Conservation (phyloP, 768 basidiomycete genomes). For the Infundibulicybe gibba region DNA sequence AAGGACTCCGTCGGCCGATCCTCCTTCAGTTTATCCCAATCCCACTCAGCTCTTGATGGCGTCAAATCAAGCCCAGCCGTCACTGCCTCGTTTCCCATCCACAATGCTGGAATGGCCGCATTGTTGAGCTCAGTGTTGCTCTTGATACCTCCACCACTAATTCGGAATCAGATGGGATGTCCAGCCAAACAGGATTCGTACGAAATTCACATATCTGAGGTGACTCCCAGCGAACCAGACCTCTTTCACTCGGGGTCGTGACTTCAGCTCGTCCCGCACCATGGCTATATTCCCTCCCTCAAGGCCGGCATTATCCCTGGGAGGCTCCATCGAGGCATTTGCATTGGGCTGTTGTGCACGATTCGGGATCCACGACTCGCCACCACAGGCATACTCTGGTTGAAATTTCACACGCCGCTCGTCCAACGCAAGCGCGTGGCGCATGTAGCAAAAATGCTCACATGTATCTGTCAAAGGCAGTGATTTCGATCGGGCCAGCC, state of each 20-base stretch:
- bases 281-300: too few relatives aligned
- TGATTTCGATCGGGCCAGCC: conserved; percentile 20
- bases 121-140: neutral
- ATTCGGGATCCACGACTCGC: conserved; percentile 14
- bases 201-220: conserved; percentile 28
- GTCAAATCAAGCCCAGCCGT: neutral
- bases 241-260: conserved; percentile 23
- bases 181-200: neutral
- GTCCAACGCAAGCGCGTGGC: conserved; percentile 44
- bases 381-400: conserved; percentile 28
- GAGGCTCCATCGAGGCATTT: conserved; percentile 6
- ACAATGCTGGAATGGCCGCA: neutral
- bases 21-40: neutral
- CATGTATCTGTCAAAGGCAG: conserved; percentile 20
- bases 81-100: neutral
- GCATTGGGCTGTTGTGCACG: too few relatives aligned
- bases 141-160: neutral
- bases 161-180: neutral
- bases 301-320: too few relatives aligned
- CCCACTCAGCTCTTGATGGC: neutral
- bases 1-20: neutral
- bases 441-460: conserved; percentile 30
- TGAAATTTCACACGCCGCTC: conserved; percentile 40
- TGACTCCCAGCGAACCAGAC: conserved; percentile 41
- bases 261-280: too few relatives aligned